These are phyloP conservation scores for Dendrobium chrysotoxum DNA, from an alignment of 106 monocot species.

Conservation along the genomic window DNA sequence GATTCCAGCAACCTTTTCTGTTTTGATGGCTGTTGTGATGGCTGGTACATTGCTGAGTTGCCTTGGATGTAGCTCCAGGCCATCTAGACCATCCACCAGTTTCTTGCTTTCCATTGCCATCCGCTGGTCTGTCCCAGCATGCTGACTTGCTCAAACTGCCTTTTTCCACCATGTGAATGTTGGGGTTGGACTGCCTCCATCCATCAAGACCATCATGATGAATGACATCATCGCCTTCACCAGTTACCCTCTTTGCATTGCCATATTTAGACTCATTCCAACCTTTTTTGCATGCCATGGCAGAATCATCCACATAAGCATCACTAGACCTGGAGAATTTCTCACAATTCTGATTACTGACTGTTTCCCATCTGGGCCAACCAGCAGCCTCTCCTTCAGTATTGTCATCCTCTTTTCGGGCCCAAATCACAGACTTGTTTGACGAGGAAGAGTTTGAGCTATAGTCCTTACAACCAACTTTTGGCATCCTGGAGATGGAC, in stretches of 20 bases:
- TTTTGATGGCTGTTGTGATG: neutral
- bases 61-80: neutral
- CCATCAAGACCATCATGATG: neutral
- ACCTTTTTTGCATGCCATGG: neutral
- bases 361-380: neutral
- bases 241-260: neutral
- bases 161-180: neutral
- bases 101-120: neutral
- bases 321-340: neutral
- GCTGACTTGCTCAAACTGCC: neutral
- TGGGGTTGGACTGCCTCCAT: neutral
- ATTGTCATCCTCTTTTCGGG: neutral
- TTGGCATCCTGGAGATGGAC: no score
- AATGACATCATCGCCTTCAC: neutral
- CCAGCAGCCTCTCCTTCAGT: neutral
- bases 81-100: no score
- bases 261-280: neutral
- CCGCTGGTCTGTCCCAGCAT: neutral
- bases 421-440: neutral
- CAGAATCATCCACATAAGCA: neutral
- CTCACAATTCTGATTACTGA: neutral
- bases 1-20: neutral
- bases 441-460: neutral
- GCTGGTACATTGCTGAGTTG: neutral
- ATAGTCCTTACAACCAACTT: neutral